Conservation (phyloP, 2,329 filamentous ascomycete species). For the Apiospora pterosperma region DNA sequence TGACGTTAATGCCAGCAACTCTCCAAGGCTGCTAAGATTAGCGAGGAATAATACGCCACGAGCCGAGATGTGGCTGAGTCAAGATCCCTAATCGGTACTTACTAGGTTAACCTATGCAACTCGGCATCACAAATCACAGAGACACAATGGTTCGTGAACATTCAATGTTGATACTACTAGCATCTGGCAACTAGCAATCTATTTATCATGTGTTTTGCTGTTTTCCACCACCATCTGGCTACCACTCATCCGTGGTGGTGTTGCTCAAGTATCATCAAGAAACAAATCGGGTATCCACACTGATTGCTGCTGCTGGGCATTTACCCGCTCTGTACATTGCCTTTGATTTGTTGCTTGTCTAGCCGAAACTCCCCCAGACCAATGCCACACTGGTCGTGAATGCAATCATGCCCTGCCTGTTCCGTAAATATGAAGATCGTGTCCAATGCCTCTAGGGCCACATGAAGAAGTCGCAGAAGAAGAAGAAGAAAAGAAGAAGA, state of each 20-base stretch:
- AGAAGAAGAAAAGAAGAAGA: conserved; percentile 11
- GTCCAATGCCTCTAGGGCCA: conserved; percentile 26
- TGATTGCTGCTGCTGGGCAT: not conserved
- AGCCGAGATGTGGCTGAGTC: not conserved
- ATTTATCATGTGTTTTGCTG: not conserved
- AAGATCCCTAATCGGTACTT: no score
- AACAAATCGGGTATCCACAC: conserved; percentile 7
- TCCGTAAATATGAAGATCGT: conserved; percentile 12
- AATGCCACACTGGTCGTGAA: conserved; percentile 7
- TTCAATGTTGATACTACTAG: not conserved
- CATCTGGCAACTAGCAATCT: not conserved
- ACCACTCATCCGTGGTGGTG: not conserved
- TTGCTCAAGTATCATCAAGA: conserved; percentile 4
- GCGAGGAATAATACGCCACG: not conserved
- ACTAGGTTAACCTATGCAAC: no score
- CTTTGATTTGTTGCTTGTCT: conserved; percentile 4
- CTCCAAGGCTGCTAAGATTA: not conserved
- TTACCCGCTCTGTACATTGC: conserved; percentile 2
- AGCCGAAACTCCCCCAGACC: conserved; percentile 10
- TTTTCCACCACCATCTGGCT: not conserved
- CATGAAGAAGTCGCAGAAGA: conserved; percentile 24
- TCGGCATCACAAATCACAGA: not conserved
- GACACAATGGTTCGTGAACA: not conserved
- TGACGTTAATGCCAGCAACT: not conserved
- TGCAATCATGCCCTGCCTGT: conserved; percentile 13